phyloP scores from a whole-genome alignment of 306 rosid species.

The Vigna nakashimae region DNA sequence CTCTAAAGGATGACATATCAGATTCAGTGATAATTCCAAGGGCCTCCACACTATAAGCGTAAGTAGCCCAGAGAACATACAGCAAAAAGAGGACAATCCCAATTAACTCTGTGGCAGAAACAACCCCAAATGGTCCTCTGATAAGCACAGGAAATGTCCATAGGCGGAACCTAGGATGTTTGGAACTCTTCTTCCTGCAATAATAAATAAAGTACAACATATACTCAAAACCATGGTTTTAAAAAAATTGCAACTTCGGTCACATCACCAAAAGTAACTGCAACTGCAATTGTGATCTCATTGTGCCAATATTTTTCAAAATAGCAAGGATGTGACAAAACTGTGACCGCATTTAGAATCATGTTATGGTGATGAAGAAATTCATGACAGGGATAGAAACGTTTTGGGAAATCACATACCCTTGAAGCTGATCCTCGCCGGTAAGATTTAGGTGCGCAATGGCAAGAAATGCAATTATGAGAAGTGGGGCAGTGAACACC shows the following conservation, averaged over 20 bases:
- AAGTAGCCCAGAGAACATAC: slow-evolving; percentile 76
- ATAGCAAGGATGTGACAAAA: not conserved
- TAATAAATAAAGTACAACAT: not conserved
- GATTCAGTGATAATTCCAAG: slow-evolving; percentile 36
- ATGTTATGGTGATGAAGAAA: not conserved
- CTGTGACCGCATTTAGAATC: not conserved
- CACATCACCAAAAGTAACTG: not conserved
- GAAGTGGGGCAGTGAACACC: slow-evolving; percentile 64
- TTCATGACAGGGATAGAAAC: slow-evolving; percentile 17
- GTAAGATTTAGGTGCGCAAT: slow-evolving; percentile 59
- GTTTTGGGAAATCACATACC: slow-evolving; percentile 50
- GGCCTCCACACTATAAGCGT: slow-evolving; percentile 52
- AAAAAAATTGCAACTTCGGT: not conserved
- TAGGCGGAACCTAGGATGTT: slow-evolving; percentile 64
- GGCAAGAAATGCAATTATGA: slow-evolving; percentile 73
- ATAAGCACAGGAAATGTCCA: slow-evolving; percentile 92
- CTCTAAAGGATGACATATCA: slow-evolving; percentile 37
- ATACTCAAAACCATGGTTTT: not conserved
- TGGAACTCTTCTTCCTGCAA: slow-evolving; percentile 62
- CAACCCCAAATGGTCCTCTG: slow-evolving; percentile 88
- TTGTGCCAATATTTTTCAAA: not conserved
- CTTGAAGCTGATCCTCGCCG: slow-evolving; percentile 60
- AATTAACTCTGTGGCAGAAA: slow-evolving; percentile 81
- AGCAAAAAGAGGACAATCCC: slow-evolving; percentile 71
- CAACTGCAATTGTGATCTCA: not conserved